These are phyloP conservation scores for Mallotus repandus DNA, from an alignment of 441 rosid genomes.

Conservation along the genomic window DNA sequence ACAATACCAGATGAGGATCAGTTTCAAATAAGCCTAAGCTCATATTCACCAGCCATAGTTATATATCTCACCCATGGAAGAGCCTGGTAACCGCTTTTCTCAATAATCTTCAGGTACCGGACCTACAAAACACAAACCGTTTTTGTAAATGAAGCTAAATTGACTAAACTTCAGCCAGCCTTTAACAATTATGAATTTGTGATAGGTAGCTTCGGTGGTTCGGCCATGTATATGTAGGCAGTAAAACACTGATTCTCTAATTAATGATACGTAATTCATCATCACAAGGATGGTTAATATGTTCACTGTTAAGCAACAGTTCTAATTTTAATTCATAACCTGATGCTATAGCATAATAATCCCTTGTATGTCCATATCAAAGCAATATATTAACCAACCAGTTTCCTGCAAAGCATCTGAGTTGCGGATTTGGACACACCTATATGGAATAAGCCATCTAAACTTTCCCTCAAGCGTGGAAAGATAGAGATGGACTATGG, in stretches of 20 bases:
- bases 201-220: not conserved
- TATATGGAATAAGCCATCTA: too few species aligned
- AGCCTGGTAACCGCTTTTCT: constrained; percentile 84
- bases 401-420: too few species aligned
- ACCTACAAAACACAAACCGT: constrained; percentile 39
- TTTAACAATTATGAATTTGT: not conserved
- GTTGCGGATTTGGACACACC: too few species aligned
- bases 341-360: not conserved
- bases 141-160: not conserved
- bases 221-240: not conserved
- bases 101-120: constrained; percentile 79
- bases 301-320: not conserved
- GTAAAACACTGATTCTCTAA: not conserved
- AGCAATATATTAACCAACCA: too few species aligned
- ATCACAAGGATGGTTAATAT: not conserved
- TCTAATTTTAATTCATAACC: too few species aligned
- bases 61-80: constrained; percentile 89
- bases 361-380: not conserved
- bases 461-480: too few species aligned
- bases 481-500: not conserved
- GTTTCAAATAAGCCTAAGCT: constrained; percentile 61
- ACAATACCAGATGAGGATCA: constrained; percentile 3
- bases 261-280: not conserved
- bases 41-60: constrained; percentile 89
- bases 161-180: not conserved